Conservation (phyloP, 441 rosid species). For the Bruguiera hainesii region DNA sequence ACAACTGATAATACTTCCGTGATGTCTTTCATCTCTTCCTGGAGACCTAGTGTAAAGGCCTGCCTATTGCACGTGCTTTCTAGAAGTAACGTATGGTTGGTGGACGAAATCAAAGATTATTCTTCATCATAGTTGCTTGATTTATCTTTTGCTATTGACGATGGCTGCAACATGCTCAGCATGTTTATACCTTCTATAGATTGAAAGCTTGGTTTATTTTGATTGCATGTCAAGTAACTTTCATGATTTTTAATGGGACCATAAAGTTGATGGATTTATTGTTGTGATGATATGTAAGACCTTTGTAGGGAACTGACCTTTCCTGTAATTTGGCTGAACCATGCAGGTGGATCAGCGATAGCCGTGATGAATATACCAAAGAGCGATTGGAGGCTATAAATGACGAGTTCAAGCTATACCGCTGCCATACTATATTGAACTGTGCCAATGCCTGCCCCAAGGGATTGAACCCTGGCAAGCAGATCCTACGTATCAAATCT, state of each 20-base stretch:
- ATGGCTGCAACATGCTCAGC: neutral
- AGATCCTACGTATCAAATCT: conserved; percentile 74
- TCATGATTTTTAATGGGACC: no score
- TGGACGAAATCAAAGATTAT: neutral
- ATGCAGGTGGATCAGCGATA: conserved; percentile 93
- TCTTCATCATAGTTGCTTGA: neutral
- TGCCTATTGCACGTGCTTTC: no score
- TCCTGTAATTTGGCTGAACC: conserved; percentile 10
- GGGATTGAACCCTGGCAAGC: conserved; percentile 94
- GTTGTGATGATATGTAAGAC: neutral
- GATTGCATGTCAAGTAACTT: no score
- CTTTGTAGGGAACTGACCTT: neutral
- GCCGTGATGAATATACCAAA: conserved; percentile 87
- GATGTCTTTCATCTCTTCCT: no score
- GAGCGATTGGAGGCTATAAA: conserved; percentile 82
- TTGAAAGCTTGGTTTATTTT: no score
- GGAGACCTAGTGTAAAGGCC: no score
- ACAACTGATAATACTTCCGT: no score
- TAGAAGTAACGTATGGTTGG: neutral
- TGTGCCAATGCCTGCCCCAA: conserved; percentile 98
- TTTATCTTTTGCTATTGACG: neutral
- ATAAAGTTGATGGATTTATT: no score
- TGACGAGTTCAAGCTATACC: conserved; percentile 90
- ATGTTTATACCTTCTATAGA: no score
- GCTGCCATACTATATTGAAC: conserved; percentile 97